Conservation (phyloP, 2,329 filamentous ascomycete genomes). For the Huntiella abstrusa region DNA sequence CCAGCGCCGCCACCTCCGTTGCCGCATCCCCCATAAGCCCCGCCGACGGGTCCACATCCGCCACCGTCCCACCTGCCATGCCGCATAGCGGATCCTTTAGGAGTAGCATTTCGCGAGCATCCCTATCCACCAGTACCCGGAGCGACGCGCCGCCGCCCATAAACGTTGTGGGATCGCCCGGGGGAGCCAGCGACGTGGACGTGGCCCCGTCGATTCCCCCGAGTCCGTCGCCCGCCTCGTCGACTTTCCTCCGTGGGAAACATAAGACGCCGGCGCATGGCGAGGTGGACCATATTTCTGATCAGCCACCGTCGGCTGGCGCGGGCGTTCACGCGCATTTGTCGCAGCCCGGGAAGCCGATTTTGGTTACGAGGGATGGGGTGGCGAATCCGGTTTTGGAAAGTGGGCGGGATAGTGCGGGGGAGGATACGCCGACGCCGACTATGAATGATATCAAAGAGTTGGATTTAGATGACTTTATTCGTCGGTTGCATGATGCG, state of each 20-base stretch:
- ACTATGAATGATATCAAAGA: constrained; percentile 83
- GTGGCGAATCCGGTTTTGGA: constrained; percentile 43
- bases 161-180: constrained; percentile 21
- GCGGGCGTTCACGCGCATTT: constrained; percentile 37
- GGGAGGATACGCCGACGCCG: constrained; percentile 27
- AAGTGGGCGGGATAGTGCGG: constrained; percentile 23
- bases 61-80: neutral
- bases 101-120: constrained; percentile 4
- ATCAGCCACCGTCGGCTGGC: constrained; percentile 58
- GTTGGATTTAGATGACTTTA: constrained; percentile 92
- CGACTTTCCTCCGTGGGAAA: constrained; percentile 56
- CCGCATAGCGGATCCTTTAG: constrained; percentile 12
- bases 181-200: constrained; percentile 11
- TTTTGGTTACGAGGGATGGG: constrained; percentile 65
- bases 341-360: constrained; percentile 68
- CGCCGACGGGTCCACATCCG: constrained; percentile 14
- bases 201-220: constrained; percentile 8
- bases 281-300: constrained; percentile 88
- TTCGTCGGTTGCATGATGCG: constrained; percentile 80
- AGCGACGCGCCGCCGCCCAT: constrained; percentile 14
- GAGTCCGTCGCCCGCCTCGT: constrained; percentile 41
- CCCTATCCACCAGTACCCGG: constrained; percentile 14
- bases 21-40: constrained; percentile 15
- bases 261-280: constrained; percentile 62
- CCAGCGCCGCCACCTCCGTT: constrained; percentile 26